Evolutionary conservation across 805 yeast genomes (phyloP).

Genomic region (Candida nonsorbophila): DNA sequence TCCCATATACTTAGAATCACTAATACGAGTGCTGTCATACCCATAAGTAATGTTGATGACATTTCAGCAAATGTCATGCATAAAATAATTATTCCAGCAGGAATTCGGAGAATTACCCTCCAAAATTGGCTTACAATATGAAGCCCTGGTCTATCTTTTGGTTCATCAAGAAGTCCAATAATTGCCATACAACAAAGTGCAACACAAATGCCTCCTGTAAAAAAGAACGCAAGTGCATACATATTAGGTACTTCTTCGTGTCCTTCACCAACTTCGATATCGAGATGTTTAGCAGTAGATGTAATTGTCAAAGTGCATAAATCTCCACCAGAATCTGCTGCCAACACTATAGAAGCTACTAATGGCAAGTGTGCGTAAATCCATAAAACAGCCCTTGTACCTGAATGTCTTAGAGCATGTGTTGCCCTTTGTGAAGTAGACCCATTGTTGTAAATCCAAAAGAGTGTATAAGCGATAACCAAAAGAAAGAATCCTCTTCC

Average conservation of each 20-base stretch:
- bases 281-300: neutral
- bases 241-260: slow-evolving; percentile 26
- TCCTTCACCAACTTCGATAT: slow-evolving; percentile 1
- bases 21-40: slow-evolving; percentile 33
- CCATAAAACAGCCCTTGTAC: slow-evolving; percentile 41
- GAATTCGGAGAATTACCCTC: slow-evolving; percentile 38
- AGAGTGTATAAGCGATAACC: slow-evolving; percentile 42
- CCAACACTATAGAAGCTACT: slow-evolving; percentile 45
- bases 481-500: slow-evolving; percentile 46
- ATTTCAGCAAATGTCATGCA: slow-evolving; percentile 42
- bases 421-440: slow-evolving; percentile 44
- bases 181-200: slow-evolving; percentile 33
- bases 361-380: slow-evolving; percentile 46
- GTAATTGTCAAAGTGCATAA: slow-evolving; percentile 18
- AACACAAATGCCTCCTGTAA: slow-evolving; percentile 49
- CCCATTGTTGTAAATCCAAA: slow-evolving; percentile 53
- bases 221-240: slow-evolving; percentile 43
- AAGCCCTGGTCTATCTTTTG: slow-evolving; percentile 31
- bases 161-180: slow-evolving; percentile 41
- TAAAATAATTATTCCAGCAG: slow-evolving; percentile 32
- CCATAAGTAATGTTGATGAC: slow-evolving; percentile 34
- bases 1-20: slow-evolving; percentile 32
- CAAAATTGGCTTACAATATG: slow-evolving; percentile 27
- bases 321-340: slow-evolving; percentile 58
- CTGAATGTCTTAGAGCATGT: slow-evolving; percentile 51